These are phyloP conservation scores for Picea glauca DNA, from an alignment of 75 land plant genomes.

Conservation along the genomic window DNA sequence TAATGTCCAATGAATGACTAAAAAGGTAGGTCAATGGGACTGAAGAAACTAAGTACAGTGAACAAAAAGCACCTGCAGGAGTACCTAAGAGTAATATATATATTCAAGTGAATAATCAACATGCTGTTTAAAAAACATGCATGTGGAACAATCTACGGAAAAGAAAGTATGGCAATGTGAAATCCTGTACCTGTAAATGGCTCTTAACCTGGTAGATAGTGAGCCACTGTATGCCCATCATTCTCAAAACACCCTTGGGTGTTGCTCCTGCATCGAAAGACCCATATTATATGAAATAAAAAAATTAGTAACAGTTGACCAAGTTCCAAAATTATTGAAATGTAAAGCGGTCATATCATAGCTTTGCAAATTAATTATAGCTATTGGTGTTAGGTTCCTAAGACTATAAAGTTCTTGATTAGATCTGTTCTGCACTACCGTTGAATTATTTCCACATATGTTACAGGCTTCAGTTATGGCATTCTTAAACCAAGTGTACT, in stretches of 20 bases:
- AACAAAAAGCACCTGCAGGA: background rate
- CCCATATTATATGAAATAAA: background rate
- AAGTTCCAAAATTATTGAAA: no score
- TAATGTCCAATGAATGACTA: background rate
- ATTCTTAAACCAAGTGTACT: no score
- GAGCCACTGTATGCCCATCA: constrained; percentile 91
- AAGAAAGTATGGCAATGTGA: background rate
- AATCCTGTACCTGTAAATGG: constrained; percentile 76
- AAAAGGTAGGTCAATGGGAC: background rate
- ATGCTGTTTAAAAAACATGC: background rate
- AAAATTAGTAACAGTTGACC: no score
- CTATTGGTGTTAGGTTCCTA: no score
- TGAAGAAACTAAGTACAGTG: background rate
- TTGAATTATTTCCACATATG: no score
- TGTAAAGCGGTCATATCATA: no score
- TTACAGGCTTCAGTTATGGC: no score
- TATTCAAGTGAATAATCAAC: background rate
- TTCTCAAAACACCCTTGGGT: constrained; percentile 91
- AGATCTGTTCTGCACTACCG: no score
- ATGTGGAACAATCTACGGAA: background rate
- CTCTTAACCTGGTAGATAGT: constrained; percentile 98
- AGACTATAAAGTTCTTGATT: no score
- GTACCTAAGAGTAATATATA: background rate
- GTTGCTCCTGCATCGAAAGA: constrained; percentile 63
- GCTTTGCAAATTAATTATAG: no score